These are phyloP conservation scores for Calonectria crousiana DNA, from an alignment of 2,329 filamentous ascomycete species.

Conservation along the genomic window DNA sequence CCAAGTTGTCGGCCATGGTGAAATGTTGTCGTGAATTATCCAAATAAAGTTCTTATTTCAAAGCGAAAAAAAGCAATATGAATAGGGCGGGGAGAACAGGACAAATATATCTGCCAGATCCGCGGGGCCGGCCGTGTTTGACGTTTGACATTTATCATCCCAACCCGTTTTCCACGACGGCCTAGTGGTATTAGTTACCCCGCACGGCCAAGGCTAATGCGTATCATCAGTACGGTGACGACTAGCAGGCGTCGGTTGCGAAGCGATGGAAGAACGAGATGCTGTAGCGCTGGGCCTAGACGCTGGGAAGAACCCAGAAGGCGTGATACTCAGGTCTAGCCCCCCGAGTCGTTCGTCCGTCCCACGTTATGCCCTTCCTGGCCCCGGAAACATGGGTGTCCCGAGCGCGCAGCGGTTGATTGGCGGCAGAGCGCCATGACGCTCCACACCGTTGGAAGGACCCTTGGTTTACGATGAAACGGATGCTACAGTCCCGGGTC, in stretches of 20 bases:
- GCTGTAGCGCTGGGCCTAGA: background rate
- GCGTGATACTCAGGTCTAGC: background rate
- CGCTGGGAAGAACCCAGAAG: background rate
- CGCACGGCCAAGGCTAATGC: background rate
- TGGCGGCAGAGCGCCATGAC: background rate
- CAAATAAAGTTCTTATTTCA: background rate
- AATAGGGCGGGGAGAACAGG: no score
- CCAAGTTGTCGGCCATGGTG: background rate
- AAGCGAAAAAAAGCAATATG: background rate
- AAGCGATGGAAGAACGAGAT: background rate
- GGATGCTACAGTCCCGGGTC: background rate
- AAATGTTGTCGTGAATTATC: background rate
- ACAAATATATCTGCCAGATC: background rate
- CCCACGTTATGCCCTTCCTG: background rate
- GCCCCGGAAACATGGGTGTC: background rate
- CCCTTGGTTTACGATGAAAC: background rate
- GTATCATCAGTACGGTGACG: background rate
- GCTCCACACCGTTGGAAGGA: background rate
- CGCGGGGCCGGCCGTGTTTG: background rate
- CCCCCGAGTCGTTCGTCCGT: background rate
- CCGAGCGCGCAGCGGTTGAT: background rate
- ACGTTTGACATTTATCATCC: background rate
- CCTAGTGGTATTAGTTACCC: background rate
- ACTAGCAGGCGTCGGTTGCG: background rate
- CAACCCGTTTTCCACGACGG: background rate